phyloP scores from a whole-genome alignment of 306 rosid species.

The Canavalia gladiata region DNA sequence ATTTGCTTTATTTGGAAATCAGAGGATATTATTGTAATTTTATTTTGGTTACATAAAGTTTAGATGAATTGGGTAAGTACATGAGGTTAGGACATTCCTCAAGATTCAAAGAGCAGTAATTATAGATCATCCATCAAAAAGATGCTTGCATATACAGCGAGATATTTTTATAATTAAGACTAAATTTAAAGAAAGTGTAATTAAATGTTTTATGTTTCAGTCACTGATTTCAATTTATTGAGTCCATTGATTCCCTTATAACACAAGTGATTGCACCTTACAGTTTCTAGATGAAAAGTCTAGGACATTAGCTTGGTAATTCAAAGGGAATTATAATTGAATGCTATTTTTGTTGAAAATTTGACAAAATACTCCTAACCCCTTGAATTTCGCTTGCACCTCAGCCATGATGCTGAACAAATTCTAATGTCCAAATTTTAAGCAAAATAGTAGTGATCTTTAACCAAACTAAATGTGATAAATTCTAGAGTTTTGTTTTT shows the following conservation, averaged over 20 bases:
- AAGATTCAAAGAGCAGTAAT: too few relatives aligned
- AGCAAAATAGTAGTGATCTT: neutral
- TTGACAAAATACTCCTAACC: neutral
- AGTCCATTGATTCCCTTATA: neutral
- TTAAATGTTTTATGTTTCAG: too few relatives aligned
- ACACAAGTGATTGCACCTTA: neutral
- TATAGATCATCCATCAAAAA: too few relatives aligned
- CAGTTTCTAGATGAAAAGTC: neutral
- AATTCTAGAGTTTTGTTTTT: slow-evolving; percentile 24
- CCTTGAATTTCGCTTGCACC: slow-evolving; percentile 2
- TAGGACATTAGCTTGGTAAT: neutral
- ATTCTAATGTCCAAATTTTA: neutral
- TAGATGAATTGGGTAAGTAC: too few relatives aligned
- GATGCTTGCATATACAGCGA: too few relatives aligned
- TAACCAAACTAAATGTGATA: neutral
- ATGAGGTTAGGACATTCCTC: too few relatives aligned
- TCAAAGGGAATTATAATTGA: neutral
- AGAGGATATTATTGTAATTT: too few relatives aligned
- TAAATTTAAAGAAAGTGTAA: too few relatives aligned
- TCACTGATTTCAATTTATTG: too few relatives aligned
- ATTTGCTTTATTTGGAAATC: too few relatives aligned
- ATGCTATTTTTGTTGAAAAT: neutral
- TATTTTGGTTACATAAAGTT: too few relatives aligned
- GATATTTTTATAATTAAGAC: too few relatives aligned
- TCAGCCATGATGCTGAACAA: neutral